These are phyloP conservation scores for Lolium rigidum DNA, from an alignment of 176 grass and related monocot species.

Conservation along the genomic window DNA sequence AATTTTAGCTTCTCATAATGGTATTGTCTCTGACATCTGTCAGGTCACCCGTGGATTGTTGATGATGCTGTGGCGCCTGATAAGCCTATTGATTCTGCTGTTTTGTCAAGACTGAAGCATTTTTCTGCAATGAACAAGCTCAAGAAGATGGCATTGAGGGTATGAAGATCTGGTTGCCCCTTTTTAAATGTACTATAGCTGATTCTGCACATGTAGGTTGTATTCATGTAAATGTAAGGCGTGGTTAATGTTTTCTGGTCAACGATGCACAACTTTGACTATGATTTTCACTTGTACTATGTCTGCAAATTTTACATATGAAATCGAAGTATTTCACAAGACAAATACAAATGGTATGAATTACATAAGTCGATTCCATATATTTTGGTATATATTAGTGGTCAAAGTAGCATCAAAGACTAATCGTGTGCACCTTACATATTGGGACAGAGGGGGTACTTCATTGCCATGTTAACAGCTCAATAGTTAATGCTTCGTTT, in stretches of 20 bases:
- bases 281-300: too few relatives aligned
- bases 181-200: constrained; percentile 23
- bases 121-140: constrained; percentile 99
- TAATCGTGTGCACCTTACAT: too few relatives aligned
- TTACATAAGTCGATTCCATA: too few relatives aligned
- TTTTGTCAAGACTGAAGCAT: constrained; percentile 95
- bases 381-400: too few relatives aligned
- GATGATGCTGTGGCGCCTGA: constrained; percentile 96
- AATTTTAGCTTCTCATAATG: constrained; percentile 27
- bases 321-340: too few relatives aligned
- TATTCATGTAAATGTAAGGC: not conserved
- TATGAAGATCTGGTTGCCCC: constrained; percentile 37
- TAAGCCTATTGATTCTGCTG: constrained; percentile 97
- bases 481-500: constrained; percentile 16
- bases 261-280: too few relatives aligned
- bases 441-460: not conserved
- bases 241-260: too few relatives aligned
- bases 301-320: too few relatives aligned
- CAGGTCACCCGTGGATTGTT: constrained; percentile 98
- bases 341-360: too few relatives aligned
- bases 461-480: constrained; percentile 9
- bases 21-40: constrained; percentile 45
- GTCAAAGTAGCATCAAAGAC: too few relatives aligned
- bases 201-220: constrained; percentile 14
- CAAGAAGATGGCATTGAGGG: constrained; percentile 99